phyloP scores from a whole-genome alignment of 2,329 filamentous ascomycete genomes.

The Alternaria brassicicola region DNA sequence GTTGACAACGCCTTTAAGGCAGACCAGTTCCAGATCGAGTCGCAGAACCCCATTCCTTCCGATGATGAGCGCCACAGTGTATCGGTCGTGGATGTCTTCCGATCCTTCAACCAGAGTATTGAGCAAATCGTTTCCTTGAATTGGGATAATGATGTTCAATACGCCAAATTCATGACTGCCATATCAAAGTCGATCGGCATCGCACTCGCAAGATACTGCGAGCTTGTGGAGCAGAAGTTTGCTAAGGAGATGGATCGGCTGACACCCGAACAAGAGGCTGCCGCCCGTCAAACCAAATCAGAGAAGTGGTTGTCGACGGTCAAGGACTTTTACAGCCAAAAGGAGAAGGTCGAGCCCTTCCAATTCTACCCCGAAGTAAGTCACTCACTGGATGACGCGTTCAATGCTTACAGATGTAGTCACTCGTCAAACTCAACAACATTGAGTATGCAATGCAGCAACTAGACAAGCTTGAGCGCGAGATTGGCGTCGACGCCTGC shows the following conservation, averaged over 20 bases:
- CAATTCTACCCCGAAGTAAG: slow-evolving; percentile 91
- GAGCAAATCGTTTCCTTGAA: slow-evolving; percentile 84
- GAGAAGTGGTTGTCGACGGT: slow-evolving; percentile 93
- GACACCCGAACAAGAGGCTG: slow-evolving; percentile 83
- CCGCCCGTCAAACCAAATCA: slow-evolving; percentile 78
- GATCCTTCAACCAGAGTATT: slow-evolving; percentile 88
- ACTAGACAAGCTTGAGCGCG: slow-evolving; percentile 85
- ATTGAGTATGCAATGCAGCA: slow-evolving; percentile 93
- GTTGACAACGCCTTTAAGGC: slow-evolving; percentile 91
- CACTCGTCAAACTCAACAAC: slow-evolving; percentile 97
- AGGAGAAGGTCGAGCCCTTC: slow-evolving; percentile 93
- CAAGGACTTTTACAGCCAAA: slow-evolving; percentile 89
- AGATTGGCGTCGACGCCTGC: slow-evolving; percentile 90
- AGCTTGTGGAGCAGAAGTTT: slow-evolving; percentile 85
- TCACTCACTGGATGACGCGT: neutral
- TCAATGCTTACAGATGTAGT: slow-evolving; percentile 59
- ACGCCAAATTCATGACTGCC: slow-evolving; percentile 96
- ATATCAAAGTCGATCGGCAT: slow-evolving; percentile 82
- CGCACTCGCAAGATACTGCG: slow-evolving; percentile 88
- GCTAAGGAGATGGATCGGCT: slow-evolving; percentile 90
- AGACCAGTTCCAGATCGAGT: slow-evolving; percentile 80
- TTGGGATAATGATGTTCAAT: slow-evolving; percentile 92
- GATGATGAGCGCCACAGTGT: slow-evolving; percentile 91
- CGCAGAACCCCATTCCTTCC: slow-evolving; percentile 65
- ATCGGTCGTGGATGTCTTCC: slow-evolving; percentile 91